Percentiles rank a stretch among this genome's conserved stretches.
phyloP scores from a whole-genome alignment of 1,139 yeast genomes.

The Sugiyamaella neomexicana region DNA sequence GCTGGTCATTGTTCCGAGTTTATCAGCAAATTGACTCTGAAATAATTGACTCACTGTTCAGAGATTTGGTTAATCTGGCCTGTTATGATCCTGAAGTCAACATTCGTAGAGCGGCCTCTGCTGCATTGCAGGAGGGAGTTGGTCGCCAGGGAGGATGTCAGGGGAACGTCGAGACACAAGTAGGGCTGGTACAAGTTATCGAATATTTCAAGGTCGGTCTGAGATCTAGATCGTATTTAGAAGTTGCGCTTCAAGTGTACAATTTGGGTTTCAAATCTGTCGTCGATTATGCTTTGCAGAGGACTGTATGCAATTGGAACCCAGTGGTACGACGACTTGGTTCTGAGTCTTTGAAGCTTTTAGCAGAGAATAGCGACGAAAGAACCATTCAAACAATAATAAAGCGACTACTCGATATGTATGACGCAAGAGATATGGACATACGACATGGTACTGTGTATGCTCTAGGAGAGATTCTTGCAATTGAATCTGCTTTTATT shows the following conservation, averaged over 20 bases:
- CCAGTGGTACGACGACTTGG: constrained; percentile 46
- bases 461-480: constrained; percentile 29
- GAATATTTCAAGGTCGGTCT: constrained; percentile 51
- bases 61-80: constrained; percentile 49
- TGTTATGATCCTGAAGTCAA: constrained; percentile 73
- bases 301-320: constrained; percentile 40
- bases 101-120: constrained; percentile 78
- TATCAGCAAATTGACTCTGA: constrained; percentile 39
- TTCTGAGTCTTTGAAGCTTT: constrained; percentile 31
- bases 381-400: constrained; percentile 11
- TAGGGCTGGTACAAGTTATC: constrained; percentile 60
- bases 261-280: constrained; percentile 38
- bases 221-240: constrained; percentile 42
- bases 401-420: constrained; percentile 13
- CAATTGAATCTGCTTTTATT: not conserved
- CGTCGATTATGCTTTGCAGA: constrained; percentile 24
- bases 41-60: constrained; percentile 31
- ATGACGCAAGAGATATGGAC: constrained; percentile 26
- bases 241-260: constrained; percentile 41
- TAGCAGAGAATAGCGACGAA: not conserved
- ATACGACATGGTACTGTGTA: constrained; percentile 31
- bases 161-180: constrained; percentile 35
- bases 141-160: constrained; percentile 63
- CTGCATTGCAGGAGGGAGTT: constrained; percentile 80
- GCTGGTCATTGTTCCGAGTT: constrained; percentile 61